Evolutionary conservation across 1,139 yeast genomes (phyloP).

Genomic region (Nakaseomyces nivariensis): DNA sequence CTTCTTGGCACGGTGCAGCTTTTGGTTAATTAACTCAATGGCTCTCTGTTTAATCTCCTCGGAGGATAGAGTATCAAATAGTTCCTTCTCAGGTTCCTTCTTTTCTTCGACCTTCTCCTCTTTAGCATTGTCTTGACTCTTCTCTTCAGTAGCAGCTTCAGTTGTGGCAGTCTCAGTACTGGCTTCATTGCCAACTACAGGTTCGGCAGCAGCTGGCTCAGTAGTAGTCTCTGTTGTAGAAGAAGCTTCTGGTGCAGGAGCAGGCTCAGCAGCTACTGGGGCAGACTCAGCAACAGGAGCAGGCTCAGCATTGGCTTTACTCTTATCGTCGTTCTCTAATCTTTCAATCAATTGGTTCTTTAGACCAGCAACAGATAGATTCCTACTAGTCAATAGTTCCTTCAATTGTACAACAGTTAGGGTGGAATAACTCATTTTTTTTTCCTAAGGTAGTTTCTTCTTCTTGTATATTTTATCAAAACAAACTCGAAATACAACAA

Average conservation of each 20-base stretch:
- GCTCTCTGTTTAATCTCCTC: slow-evolving; percentile 67
- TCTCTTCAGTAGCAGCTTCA: slow-evolving; percentile 18
- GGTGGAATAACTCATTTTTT: slow-evolving; percentile 40
- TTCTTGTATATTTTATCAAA: too few species aligned
- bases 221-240: slow-evolving; percentile 11
- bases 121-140: not conserved
- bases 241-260: slow-evolving; percentile 10
- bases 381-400: slow-evolving; percentile 59
- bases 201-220: slow-evolving; percentile 12
- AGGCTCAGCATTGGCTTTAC: slow-evolving; percentile 7
- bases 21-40: slow-evolving; percentile 54
- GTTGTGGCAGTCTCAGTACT: slow-evolving; percentile 3
- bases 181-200: slow-evolving; percentile 7
- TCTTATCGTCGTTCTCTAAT: slow-evolving; percentile 35
- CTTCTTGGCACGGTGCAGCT: slow-evolving; percentile 63
- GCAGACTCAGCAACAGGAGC: slow-evolving; percentile 1
- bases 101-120: slow-evolving; percentile 8
- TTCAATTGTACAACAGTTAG: slow-evolving; percentile 77
- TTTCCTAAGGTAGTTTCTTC: too few species aligned
- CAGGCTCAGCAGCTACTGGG: slow-evolving; percentile 3
- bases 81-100: slow-evolving; percentile 6
- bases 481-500: too few species aligned
- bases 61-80: slow-evolving; percentile 33
- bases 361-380: slow-evolving; percentile 66
- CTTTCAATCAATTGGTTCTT: slow-evolving; percentile 76